Base-by-base conservation (phyloP, 306 rosid genomes). In the Malus asiatica region DNA sequence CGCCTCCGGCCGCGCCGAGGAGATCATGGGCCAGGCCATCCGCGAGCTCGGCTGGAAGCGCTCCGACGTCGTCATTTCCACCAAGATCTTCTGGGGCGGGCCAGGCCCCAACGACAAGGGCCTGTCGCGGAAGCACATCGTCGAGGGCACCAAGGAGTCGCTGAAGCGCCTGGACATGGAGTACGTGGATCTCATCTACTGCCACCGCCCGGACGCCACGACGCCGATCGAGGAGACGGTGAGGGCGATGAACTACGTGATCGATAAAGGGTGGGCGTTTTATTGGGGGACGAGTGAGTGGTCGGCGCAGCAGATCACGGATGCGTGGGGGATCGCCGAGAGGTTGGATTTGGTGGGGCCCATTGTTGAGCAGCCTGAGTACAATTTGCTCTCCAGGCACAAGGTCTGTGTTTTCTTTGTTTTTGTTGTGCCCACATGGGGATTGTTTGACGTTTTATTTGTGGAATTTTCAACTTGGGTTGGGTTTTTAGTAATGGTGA, bases 241-340 rank as follows among this genome's bases (percentile, higher is more conserved):
- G 0, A 78, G 99, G 73, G 97, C 99, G 0, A 92, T 96, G 98
- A 96, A 92, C 59, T 60, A 86, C 45, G 90, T 96, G 9, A 92
- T 96, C 30, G 98, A 96, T 66, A 80, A 78, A 10, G 99, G 99
- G 0, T 90, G 90, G 96, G 99, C 99, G 0, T 96, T 96, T 75
- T 92, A 96, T 55, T 96, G 99, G 99, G 99, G 99, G 0, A 96
- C 99, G 6, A 96, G 99, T 55, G 98, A 96, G 80, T 96, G 99
- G 99, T 88, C 98, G 2, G 90, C 98, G 6, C 98, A 96, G 77
- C 99, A 96, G 93, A 89, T 96, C 85, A 96, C 99, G 0, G 98
- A 96, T 77, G 99, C 99, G 15, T 96, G 97, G 93, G 88, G 93
- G 1, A 63, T 96, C 2, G 98, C 98, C 13, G 74, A 90, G 19